Conservation (phyloP, 257 asterid species). For the Petrea volubilis region DNA sequence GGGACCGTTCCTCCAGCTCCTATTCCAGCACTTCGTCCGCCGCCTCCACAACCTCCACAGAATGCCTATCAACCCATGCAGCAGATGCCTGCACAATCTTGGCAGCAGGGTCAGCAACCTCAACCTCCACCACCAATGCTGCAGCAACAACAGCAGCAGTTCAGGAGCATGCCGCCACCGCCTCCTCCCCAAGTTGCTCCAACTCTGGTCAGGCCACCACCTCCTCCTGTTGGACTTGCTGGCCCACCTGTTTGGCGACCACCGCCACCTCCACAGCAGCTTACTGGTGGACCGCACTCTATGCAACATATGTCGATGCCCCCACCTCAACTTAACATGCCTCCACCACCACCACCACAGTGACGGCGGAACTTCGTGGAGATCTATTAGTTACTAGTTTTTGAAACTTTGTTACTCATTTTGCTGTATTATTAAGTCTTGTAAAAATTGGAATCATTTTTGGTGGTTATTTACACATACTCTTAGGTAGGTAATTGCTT, state of each 20-base stretch:
- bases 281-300: conserved; percentile 45
- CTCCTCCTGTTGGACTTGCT: conserved; percentile 66
- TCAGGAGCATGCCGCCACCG: conserved; percentile 75
- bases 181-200: conserved; percentile 66
- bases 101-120: conserved; percentile 79
- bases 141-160: too few relatives aligned
- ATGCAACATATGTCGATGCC: conserved; percentile 65
- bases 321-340: conserved; percentile 44
- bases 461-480: neutral
- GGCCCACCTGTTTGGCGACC: conserved; percentile 76
- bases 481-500: neutral
- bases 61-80: conserved; percentile 56
- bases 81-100: conserved; percentile 61
- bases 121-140: conserved; percentile 54
- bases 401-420: neutral
- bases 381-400: neutral
- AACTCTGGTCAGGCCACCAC: conserved; percentile 63
- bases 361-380: neutral
- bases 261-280: conserved; percentile 85
- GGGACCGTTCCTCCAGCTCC: conserved; percentile 73
- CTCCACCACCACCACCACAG: conserved; percentile 45
- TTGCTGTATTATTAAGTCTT: neutral
- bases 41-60: conserved; percentile 57
- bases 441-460: neutral
- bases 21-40: conserved; percentile 51